These are phyloP conservation scores for Penicillium longicatenatum DNA, from an alignment of 495 filamentous ascomycete species.

Conservation along the genomic window DNA sequence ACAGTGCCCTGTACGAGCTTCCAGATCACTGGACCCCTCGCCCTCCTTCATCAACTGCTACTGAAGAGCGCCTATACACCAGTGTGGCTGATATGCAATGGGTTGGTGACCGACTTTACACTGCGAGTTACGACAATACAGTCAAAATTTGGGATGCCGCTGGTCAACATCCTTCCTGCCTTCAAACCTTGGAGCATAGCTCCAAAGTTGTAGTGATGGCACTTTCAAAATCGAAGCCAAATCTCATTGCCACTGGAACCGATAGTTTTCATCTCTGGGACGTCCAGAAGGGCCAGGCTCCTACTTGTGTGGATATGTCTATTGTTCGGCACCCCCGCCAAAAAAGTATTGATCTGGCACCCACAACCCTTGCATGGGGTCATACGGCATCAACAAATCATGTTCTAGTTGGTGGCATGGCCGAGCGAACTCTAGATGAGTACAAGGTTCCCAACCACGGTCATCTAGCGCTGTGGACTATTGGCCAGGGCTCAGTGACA, in stretches of 20 bases:
- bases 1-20: conserved; percentile 60
- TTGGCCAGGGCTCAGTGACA: conserved; percentile 48
- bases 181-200: conserved; percentile 61
- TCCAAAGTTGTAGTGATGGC: conserved; percentile 73
- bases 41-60: conserved; percentile 59
- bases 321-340: conserved; percentile 21
- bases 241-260: conserved; percentile 56
- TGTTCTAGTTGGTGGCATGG: conserved; percentile 76
- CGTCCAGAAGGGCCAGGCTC: conserved; percentile 10
- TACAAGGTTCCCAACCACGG: conserved; percentile 61
- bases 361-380: conserved; percentile 78
- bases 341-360: conserved; percentile 54
- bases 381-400: conserved; percentile 47
- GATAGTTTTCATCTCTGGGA: conserved; percentile 28
- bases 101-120: conserved; percentile 65
- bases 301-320: conserved; percentile 1
- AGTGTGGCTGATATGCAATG: conserved; percentile 79
- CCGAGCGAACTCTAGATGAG: conserved; percentile 56
- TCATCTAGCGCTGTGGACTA: conserved; percentile 74
- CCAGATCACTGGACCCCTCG: conserved; percentile 68
- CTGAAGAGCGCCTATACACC: conserved; percentile 69
- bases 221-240: conserved; percentile 44
- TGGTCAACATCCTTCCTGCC: conserved; percentile 31
- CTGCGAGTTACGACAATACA: conserved; percentile 77
- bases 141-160: conserved; percentile 73